Conservation (phyloP, 306 rosid species). For the Neltuma alba region DNA sequence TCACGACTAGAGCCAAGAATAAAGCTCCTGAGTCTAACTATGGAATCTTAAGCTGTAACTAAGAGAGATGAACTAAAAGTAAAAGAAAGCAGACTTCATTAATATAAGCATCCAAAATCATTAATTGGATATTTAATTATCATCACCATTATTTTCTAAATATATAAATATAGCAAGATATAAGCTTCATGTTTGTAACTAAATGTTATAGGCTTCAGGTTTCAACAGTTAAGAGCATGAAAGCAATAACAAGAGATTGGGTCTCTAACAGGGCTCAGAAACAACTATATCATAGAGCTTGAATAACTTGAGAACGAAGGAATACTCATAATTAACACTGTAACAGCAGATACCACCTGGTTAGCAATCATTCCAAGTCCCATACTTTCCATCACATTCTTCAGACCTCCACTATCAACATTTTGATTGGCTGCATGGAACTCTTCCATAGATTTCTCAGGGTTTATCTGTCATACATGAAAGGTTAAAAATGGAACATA, state of each 20-base stretch:
- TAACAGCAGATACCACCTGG: slow-evolving; percentile 52
- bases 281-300: slow-evolving; percentile 2
- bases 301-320: background rate
- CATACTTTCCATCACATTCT: slow-evolving; percentile 83
- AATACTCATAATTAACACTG: slow-evolving; percentile 13
- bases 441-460: slow-evolving; percentile 83
- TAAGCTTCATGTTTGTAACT: slow-evolving; percentile 17
- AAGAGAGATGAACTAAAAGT: slow-evolving; percentile 1
- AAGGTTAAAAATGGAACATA: slow-evolving; percentile 28
- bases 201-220: slow-evolving; percentile 8
- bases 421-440: slow-evolving; percentile 49
- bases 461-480: slow-evolving; percentile 64
- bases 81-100: background rate
- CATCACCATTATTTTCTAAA: background rate
- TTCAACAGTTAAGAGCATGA: slow-evolving; percentile 8
- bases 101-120: slow-evolving; percentile 18
- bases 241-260: slow-evolving; percentile 1
- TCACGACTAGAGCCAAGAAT: background rate
- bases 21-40: slow-evolving; percentile 9
- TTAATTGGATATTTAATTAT: background rate
- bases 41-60: background rate
- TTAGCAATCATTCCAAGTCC: slow-evolving; percentile 83
- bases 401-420: slow-evolving; percentile 65
- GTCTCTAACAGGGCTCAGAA: background rate
- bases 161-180: slow-evolving; percentile 16